phyloP scores from a whole-genome alignment of 2,329 filamentous ascomycete species.

The Diaporthe eres region DNA sequence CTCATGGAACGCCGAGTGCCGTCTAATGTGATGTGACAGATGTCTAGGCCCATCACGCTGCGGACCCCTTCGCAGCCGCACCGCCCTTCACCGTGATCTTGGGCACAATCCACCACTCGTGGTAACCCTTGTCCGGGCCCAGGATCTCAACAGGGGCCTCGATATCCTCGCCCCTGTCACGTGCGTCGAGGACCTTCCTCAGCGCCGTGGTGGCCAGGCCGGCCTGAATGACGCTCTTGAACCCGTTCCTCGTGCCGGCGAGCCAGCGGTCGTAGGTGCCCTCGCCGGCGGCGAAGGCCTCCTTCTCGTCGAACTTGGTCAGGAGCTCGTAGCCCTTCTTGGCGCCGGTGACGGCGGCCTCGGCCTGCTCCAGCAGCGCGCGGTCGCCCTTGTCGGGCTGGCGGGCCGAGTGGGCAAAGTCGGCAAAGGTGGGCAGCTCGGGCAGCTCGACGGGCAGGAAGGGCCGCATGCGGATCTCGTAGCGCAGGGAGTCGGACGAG shows the following conservation, averaged over 20 bases:
- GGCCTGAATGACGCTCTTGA: conserved; percentile 80
- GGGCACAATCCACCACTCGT: conserved; percentile 77
- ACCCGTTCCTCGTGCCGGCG: conserved; percentile 68
- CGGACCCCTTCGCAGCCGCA: conserved; percentile 38
- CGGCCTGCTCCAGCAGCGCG: conserved; percentile 61
- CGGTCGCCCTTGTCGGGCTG: conserved; percentile 56
- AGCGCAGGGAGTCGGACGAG: conserved; percentile 76
- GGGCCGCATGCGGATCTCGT: conserved; percentile 89
- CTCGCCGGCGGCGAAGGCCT: conserved; percentile 64
- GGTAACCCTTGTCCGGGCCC: conserved; percentile 67
- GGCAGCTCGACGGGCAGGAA: conserved; percentile 80
- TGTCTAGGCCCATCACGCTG: background rate
- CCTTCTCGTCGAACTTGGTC: conserved; percentile 63
- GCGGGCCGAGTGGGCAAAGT: conserved; percentile 64
- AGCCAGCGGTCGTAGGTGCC: conserved; percentile 75
- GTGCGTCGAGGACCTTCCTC: conserved; percentile 66
- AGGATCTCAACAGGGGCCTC: conserved; percentile 67
- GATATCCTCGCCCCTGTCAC: conserved; percentile 47
- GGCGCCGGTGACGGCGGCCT: conserved; percentile 61
- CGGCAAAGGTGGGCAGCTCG: conserved; percentile 74
- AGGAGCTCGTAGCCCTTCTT: conserved; percentile 71
- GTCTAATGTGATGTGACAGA: background rate
- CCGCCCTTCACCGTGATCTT: conserved; percentile 51
- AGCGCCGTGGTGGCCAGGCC: conserved; percentile 74
- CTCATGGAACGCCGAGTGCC: background rate